Evolutionary conservation across 2,329 filamentous ascomycete species (phyloP), one percentile per base, ranked within the genome.

Genomic region (Xylaria arbuscula): DNA sequence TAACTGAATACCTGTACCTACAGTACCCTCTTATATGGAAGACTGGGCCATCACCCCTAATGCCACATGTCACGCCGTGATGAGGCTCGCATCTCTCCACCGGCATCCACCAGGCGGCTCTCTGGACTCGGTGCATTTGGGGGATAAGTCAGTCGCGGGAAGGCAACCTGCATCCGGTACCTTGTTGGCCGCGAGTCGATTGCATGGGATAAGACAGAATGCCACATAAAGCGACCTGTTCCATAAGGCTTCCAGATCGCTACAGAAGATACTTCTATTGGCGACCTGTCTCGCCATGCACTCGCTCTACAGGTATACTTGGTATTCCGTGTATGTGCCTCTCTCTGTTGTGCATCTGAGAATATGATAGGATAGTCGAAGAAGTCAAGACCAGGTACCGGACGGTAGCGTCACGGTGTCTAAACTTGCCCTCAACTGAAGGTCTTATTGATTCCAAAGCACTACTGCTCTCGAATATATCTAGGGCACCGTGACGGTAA

Each of bases 51-150:
- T 62, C 24, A 51, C 58, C 38, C 62, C 51, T 53, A 54, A 54
- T 63, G 64, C 64, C 67, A 67, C 67, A 67, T 64, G 55, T 61
- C 64, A 67, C 60, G 19, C 36, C 56, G 64, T 61, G 67, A 67
- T 64, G 67, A 67, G 67, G 64, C 64, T 69, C 67, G 64, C 64
- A 64, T 61, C 60, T 67, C 64, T 58, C 67, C 64, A 60, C 67
- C 9, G 8, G 56, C 64, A 67, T 56, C 64, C 63, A 69, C 67
- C 34, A 58, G 28, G 64, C 63, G 55, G 64, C 64, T 63, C 64
- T 36, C 50, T 32, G 24, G 36, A 56, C 57, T 36, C 62, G 61
- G 36, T 53, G 48, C 56, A 67, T 40, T 60, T 57, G 38, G 66
- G 66, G 62, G 45, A 63, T 51, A 65, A 58, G 65, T 67, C 36